Evolutionary conservation across 2,329 filamentous ascomycete genomes (phyloP), one percentile per base, ranked within the genome.

Genomic region (Clarireedia homoeocarpa): DNA sequence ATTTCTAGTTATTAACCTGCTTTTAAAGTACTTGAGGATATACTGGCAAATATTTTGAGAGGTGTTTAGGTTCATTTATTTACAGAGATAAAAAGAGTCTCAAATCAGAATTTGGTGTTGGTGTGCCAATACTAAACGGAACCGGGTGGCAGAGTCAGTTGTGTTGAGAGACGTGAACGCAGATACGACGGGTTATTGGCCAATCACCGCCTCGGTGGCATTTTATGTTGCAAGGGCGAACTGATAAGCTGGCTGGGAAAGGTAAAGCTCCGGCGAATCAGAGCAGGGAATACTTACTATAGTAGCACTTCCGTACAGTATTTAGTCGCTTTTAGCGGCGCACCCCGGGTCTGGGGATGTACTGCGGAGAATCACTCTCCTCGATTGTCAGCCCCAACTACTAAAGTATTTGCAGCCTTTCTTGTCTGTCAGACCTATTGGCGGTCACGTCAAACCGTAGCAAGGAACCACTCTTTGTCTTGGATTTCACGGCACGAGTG

Each of bases 241-340:
- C 24, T 34, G 44, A 54, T 54, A 54, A 48, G 45, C 52, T 49
- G n/a, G 34, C 52, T 30, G 26, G 24, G 38, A 34, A 4, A 23
- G 20, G 14, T n/a, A 6, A 30, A 34, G 26, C 30, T 20, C 20
- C 1, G 6, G 27, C 6, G 14, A 40, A 24, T 4, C 27, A 17
- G 12, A 9, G 39, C 40, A 39, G 24, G 6, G 39, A 45, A 24
- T 23, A 34, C 20, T 45, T 45, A 12, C 23, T 40, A n/a, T n/a
- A n/a, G n/a, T n/a, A n/a, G n/a, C n/a, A n/a, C 20, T 20, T 20
- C 20, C 20, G 20, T 20, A 20, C 20, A 20, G 20, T 53, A 20
- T 10, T n/a, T 24, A 12, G 17, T 38, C 17, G 39, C 7, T 12
- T 53, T 34, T 53, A 48, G 42, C 10, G 39, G 39, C 39, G 39